Percentiles rank a stretch among this genome's conserved stretches.
Evolutionary conservation across 345 rosid genomes (phyloP).

Genomic region (Erysimum cheiranthoides): DNA sequence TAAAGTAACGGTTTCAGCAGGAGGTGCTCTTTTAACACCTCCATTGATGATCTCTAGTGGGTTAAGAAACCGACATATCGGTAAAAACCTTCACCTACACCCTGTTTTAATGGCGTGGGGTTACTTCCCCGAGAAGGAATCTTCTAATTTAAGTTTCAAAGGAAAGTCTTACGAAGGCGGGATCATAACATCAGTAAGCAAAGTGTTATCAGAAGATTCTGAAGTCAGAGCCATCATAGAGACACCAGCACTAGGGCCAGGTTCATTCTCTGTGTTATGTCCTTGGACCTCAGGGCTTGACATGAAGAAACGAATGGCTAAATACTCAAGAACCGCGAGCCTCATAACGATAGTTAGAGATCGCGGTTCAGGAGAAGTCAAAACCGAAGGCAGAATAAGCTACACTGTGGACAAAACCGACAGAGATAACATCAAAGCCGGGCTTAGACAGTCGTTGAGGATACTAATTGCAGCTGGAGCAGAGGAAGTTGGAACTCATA

Average conservation of each 20-base stretch:
- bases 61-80: constrained; percentile 69
- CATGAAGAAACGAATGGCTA: constrained; percentile 56
- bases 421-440: constrained; percentile 54
- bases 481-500: constrained; percentile 65
- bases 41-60: constrained; percentile 85
- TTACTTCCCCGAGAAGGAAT: constrained; percentile 78
- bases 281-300: constrained; percentile 67
- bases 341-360: constrained; percentile 57
- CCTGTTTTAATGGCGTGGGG: constrained; percentile 92
- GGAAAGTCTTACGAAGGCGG: constrained; percentile 66
- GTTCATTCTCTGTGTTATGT: constrained; percentile 45
- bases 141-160: constrained; percentile 40
- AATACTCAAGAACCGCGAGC: constrained; percentile 64
- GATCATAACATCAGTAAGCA: constrained; percentile 63
- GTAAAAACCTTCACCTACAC: constrained; percentile 80
- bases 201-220: constrained; percentile 51
- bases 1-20: constrained; percentile 75
- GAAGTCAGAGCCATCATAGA: constrained; percentile 60
- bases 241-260: constrained; percentile 62
- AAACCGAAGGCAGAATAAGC: constrained; percentile 50
- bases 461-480: constrained; percentile 71
- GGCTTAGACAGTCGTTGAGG: constrained; percentile 59
- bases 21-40: constrained; percentile 84
- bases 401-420: constrained; percentile 46
- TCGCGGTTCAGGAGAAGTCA: constrained; percentile 58